Conservation (phyloP, 1,139 yeast species). For the Sporopachydermia cereana region DNA sequence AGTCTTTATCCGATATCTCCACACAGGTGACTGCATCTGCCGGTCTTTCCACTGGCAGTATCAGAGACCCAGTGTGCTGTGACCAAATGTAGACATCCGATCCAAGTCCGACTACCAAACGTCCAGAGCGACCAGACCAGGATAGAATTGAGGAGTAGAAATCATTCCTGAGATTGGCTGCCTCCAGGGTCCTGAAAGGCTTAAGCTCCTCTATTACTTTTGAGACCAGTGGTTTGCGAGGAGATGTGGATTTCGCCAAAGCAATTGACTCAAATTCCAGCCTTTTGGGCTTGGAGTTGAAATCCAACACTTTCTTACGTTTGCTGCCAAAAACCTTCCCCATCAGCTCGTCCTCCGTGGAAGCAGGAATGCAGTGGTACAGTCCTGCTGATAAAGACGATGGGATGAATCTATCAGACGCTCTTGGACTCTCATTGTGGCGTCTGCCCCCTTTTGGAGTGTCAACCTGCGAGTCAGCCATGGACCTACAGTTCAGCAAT, state of each 20-base stretch:
- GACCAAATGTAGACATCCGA: slow-evolving; percentile 55
- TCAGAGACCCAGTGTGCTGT: slow-evolving; percentile 15
- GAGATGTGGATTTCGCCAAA: too few relatives aligned
- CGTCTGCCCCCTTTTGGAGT: too few relatives aligned
- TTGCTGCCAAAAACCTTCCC: too few relatives aligned
- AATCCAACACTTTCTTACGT: too few relatives aligned
- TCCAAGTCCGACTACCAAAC: slow-evolving; percentile 62
- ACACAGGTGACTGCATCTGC: slow-evolving; percentile 44
- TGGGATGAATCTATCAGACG: not conserved
- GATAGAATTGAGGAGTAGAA: slow-evolving; percentile 69
- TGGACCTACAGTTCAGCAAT: too few relatives aligned
- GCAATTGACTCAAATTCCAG: too few relatives aligned
- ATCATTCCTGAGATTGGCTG: slow-evolving; percentile 68
- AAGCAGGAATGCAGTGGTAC: too few relatives aligned
- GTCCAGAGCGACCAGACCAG: slow-evolving; percentile 48
- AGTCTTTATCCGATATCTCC: slow-evolving; percentile 38
- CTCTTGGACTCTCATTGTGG: too few relatives aligned
- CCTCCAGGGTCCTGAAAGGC: slow-evolving; percentile 49
- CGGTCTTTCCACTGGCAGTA: slow-evolving; percentile 19
- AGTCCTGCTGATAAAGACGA: not conserved
- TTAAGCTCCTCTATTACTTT: slow-evolving; percentile 18
- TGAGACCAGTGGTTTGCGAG: too few relatives aligned
- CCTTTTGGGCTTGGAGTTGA: too few relatives aligned
- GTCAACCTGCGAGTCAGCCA: too few relatives aligned
- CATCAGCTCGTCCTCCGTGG: too few relatives aligned